phyloP scores from a whole-genome alignment of 768 basidiomycete species.

The Amanita phalloides region DNA sequence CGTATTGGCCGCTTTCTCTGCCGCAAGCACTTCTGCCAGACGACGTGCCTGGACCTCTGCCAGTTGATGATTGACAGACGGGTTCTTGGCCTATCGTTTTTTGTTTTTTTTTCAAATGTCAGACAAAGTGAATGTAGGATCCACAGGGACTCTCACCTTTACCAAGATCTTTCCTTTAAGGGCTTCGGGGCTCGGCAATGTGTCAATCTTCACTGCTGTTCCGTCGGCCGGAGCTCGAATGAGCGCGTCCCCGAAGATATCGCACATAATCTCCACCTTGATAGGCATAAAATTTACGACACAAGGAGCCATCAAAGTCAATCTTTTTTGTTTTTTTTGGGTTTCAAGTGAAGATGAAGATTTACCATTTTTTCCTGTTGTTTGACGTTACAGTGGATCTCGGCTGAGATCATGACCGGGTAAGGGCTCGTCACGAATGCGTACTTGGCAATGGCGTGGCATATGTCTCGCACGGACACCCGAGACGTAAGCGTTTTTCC shows the following conservation, averaged over 20 bases:
- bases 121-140: background rate
- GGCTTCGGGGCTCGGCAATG: conserved; percentile 81
- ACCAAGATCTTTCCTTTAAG: conserved; percentile 73
- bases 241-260: conserved; percentile 34
- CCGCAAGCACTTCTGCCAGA: background rate
- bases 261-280: conserved; percentile 27
- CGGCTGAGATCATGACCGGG: conserved; percentile 95
- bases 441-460: conserved; percentile 81
- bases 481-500: conserved; percentile 88
- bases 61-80: conserved; percentile 30
- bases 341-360: background rate
- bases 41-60: conserved; percentile 5
- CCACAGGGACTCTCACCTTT: conserved; percentile 40
- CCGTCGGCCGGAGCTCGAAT: conserved; percentile 25
- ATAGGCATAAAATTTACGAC: background rate
- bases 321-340: too few relatives aligned
- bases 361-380: conserved; percentile 37
- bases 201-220: conserved; percentile 30
- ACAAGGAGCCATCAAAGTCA: too few relatives aligned
- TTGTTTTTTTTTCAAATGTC: too few relatives aligned
- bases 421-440: conserved; percentile 92
- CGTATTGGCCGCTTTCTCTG: conserved; percentile 8
- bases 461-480: conserved; percentile 74
- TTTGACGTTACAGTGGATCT: conserved; percentile 74
- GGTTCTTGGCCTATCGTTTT: conserved; percentile 55